phyloP scores from a whole-genome alignment of 129 eudicot species.

The Lonicera japonica region DNA sequence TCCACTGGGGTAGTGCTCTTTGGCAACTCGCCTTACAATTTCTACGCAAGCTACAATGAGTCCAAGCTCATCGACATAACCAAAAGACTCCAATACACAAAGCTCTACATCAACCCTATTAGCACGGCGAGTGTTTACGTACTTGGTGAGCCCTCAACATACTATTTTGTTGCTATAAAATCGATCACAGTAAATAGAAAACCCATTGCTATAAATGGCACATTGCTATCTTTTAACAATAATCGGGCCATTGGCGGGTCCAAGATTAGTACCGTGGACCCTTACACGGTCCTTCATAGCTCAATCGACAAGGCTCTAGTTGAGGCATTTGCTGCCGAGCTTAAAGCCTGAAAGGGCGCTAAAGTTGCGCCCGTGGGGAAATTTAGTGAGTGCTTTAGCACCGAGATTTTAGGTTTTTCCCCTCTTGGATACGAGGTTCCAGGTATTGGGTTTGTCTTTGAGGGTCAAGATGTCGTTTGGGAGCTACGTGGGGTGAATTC shows the following conservation, averaged over 20 bases:
- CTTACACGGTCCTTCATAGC: constrained; percentile 33
- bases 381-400: constrained; percentile 27
- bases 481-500: constrained; percentile 35
- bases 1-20: neutral
- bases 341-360: constrained; percentile 3
- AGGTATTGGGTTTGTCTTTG: constrained; percentile 26
- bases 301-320: constrained; percentile 23
- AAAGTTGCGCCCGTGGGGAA: constrained; percentile 30
- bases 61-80: neutral
- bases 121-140: constrained; percentile 23
- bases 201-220: constrained; percentile 17
- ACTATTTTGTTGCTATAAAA: constrained; percentile 29
- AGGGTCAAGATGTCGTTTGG: constrained; percentile 21
- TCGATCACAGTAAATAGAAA: constrained; percentile 23
- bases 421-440: constrained; percentile 36
- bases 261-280: constrained; percentile 31
- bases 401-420: constrained; percentile 7
- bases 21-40: neutral
- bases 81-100: neutral
- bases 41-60: neutral
- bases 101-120: constrained; percentile 14
- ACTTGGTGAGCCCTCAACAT: constrained; percentile 21
- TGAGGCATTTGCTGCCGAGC: constrained; percentile 11
- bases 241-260: constrained; percentile 33
- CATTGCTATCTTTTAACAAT: constrained; percentile 25